Base-by-base conservation (phyloP, 2,329 filamentous ascomycete genomes). In the Epichloe uncinata region DNA sequence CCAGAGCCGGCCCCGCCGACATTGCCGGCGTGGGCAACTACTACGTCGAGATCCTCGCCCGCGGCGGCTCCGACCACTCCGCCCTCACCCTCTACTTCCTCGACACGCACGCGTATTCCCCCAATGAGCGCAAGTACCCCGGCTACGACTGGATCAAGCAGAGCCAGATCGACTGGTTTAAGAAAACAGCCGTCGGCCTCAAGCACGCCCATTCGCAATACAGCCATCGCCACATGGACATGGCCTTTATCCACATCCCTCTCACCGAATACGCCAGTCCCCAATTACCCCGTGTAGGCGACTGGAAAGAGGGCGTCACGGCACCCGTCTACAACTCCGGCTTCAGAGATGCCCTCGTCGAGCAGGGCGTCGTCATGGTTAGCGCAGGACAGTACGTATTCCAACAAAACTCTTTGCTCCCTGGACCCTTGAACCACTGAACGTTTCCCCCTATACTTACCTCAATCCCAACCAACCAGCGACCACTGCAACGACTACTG, bases 401-500 rank as follows among this genome's bases (percentile, higher is more conserved):
- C 12, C 13, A 5, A 7, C 26, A 30, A 30, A 30, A 30, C 0
- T 4, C 26, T 3, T 30, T 30, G 26, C 26, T 30, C 26, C 26
- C 3, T 30, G 8, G 8, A 30, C 8, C 26, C n/a, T 26, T 26
- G 33, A 6, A 34, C 37, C 26, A 26, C 34, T 41, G 22, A 22
- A 22, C 22, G 33, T 42, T 26, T n/a, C n/a, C n/a, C n/a, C 11
- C 8, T 30, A 9, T 30, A 30, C 26, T 16, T 9, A 45, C 20
- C 38, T 18, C n/a, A 22, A 36, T 30, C n/a, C 5, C 30, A 9
- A 30, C 5, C 30, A 30, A 30, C 15, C 12, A 86, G 83, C 64
- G 93, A 98, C 62, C 93, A 98, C 63, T 91, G 85, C 56, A 98
- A 98, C 63, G 93, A 98, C 62, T 97, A 96, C 66, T 98, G 93